Evolutionary conservation across 148 eudicot genomes (phyloP).

Genomic region (Nepenthes gracilis): DNA sequence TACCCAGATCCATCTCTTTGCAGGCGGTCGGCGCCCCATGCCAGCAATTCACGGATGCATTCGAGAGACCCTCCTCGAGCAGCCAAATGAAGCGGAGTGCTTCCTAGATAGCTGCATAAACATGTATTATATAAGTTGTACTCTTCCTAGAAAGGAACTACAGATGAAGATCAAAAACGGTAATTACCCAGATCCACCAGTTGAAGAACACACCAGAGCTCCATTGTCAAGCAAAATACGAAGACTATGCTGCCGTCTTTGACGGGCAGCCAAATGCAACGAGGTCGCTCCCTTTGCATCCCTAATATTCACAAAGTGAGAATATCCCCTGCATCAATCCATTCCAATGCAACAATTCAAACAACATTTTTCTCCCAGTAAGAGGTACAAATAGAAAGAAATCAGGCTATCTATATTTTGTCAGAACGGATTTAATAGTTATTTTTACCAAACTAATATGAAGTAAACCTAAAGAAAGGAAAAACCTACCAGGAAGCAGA

Average conservation of each 20-base stretch:
- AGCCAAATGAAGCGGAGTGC: slow-evolving; percentile 15
- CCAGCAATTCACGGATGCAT: slow-evolving; percentile 10
- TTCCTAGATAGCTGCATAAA: slow-evolving; percentile 9
- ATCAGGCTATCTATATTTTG: too few relatives aligned
- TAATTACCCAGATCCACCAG: slow-evolving; percentile 83
- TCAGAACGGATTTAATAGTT: too few relatives aligned
- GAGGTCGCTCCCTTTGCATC: slow-evolving; percentile 96
- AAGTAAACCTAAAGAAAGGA: neutral
- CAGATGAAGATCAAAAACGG: neutral
- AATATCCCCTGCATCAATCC: slow-evolving; percentile 58
- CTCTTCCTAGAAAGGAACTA: neutral
- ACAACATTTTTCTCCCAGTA: too few relatives aligned
- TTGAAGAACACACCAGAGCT: slow-evolving; percentile 93
- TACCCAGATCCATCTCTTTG: slow-evolving; percentile 89
- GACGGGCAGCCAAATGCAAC: slow-evolving; percentile 91
- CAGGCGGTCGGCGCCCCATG: slow-evolving; percentile 30
- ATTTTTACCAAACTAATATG: neutral
- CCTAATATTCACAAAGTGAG: slow-evolving; percentile 90
- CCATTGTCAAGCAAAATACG: slow-evolving; percentile 73
- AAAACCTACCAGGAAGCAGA: neutral
- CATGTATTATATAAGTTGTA: neutral
- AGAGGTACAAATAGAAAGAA: too few relatives aligned
- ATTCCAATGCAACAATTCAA: neutral
- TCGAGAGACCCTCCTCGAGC: slow-evolving; percentile 10
- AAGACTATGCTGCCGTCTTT: slow-evolving; percentile 67